A percentile compares a stretch with the other conserved stretches of the same genome.
Evolutionary conservation across 139 green algal genomes (phyloP).

Genomic region (Ettlia oleoabundans): DNA sequence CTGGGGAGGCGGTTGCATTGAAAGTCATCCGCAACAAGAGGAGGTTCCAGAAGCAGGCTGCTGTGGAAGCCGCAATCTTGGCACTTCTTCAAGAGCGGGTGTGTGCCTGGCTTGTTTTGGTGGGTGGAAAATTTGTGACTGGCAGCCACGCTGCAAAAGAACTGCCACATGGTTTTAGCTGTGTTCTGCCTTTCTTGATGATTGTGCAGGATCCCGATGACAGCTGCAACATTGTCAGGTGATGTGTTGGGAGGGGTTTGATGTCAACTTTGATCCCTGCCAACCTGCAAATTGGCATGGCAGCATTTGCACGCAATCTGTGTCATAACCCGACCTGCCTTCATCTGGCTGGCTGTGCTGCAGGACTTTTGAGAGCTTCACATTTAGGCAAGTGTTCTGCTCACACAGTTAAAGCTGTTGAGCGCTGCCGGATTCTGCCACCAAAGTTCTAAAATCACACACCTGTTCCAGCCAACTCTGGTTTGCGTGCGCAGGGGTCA

Average conservation of each 20-base stretch:
- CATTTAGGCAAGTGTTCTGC: not conserved
- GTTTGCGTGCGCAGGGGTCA: slow-evolving; percentile 60
- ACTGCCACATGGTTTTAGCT: not conserved
- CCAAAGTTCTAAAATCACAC: too few relatives aligned
- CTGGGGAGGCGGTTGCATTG: slow-evolving; percentile 61
- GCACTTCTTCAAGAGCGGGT: slow-evolving; percentile 76
- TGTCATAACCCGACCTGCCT: not conserved
- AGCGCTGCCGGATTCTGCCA: too few relatives aligned
- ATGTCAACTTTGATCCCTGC: not conserved
- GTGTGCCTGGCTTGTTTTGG: not conserved
- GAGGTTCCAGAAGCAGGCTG: slow-evolving; percentile 87
- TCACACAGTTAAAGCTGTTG: not conserved
- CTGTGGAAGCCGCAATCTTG: slow-evolving; percentile 89
- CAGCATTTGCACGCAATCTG: not conserved
- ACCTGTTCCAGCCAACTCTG: not conserved
- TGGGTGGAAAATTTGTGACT: not conserved
- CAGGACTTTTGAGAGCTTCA: not conserved
- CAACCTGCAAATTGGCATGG: too few relatives aligned
- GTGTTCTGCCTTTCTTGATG: not conserved
- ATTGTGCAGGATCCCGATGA: slow-evolving; percentile 47
- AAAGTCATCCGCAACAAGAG: slow-evolving; percentile 99
- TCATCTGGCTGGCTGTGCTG: not conserved
- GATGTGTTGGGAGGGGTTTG: not conserved
- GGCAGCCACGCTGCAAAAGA: not conserved
- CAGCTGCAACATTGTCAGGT: slow-evolving; percentile 73